Conservation (phyloP, 1,139 yeast species). For the Hansenula anomala region DNA sequence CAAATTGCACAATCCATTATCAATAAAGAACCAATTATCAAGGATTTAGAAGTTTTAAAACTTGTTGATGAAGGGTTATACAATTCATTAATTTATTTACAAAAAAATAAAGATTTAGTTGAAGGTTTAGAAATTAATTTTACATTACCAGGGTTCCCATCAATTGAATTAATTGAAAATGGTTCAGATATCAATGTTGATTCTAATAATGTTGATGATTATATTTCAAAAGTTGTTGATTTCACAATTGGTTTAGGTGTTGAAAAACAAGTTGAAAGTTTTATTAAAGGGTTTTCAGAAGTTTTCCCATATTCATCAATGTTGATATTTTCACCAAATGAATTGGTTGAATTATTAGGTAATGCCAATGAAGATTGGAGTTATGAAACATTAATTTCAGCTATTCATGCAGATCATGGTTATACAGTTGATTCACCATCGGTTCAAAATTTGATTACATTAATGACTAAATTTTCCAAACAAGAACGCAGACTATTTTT, state of each 20-base stretch:
- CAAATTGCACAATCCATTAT: slow-evolving; percentile 29
- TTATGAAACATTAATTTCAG: slow-evolving; percentile 46
- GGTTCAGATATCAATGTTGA: slow-evolving; percentile 54
- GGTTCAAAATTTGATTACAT: slow-evolving; percentile 52
- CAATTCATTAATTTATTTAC: slow-evolving; percentile 51
- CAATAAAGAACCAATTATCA: slow-evolving; percentile 6
- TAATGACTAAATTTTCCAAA: slow-evolving; percentile 50
- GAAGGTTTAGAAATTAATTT: slow-evolving; percentile 58
- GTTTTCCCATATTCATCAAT: slow-evolving; percentile 80
- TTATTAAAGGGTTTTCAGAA: slow-evolving; percentile 75
- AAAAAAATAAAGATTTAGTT: slow-evolving; percentile 33
- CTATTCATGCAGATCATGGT: slow-evolving; percentile 88
- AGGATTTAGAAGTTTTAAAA: slow-evolving; percentile 37
- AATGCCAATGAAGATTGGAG: slow-evolving; percentile 89
- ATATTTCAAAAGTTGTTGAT: slow-evolving; percentile 55
- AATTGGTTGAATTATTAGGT: slow-evolving; percentile 67
- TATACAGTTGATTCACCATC: slow-evolving; percentile 67
- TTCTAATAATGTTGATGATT: slow-evolving; percentile 49
- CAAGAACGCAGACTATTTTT: slow-evolving; percentile 66
- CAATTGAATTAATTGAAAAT: slow-evolving; percentile 48
- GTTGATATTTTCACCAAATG: slow-evolving; percentile 66
- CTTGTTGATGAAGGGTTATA: slow-evolving; percentile 60
- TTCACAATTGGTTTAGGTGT: slow-evolving; percentile 64
- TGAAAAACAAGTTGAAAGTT: slow-evolving; percentile 57
- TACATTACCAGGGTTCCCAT: slow-evolving; percentile 73